Percentiles rank a stretch among this genome's conserved stretches.
Conservation (phyloP, 768 basidiomycete species). For the Kwoniella dejecticola region DNA sequence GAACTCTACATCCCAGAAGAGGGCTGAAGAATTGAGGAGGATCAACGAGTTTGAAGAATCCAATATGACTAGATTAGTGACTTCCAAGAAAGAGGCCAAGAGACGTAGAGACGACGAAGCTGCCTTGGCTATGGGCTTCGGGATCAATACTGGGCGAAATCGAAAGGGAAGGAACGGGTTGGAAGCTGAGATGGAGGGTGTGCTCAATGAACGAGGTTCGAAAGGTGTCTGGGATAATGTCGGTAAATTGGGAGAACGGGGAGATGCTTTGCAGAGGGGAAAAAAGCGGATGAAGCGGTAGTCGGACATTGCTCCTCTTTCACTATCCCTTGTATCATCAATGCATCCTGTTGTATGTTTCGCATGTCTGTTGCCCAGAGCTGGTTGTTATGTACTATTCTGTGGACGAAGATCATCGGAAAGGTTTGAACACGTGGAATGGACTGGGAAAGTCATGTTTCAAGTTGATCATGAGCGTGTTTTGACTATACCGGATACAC, state of each 20-base stretch:
- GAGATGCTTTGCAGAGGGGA: slow-evolving; percentile 25
- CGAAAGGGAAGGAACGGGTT: slow-evolving; percentile 52
- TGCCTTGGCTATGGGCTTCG: slow-evolving; percentile 75
- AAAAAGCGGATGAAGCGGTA: slow-evolving; percentile 16
- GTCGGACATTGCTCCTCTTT: neutral
- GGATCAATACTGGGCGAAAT: slow-evolving; percentile 44
- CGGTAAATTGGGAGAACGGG: slow-evolving; percentile 33
- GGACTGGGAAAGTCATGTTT: too few species aligned
- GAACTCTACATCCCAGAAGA: slow-evolving; percentile 62
- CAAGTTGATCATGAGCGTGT: too few species aligned
- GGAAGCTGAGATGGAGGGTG: slow-evolving; percentile 55
- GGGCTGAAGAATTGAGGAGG: slow-evolving; percentile 75
- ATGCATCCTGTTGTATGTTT: too few species aligned
- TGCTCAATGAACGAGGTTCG: slow-evolving; percentile 49
- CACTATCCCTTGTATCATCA: too few species aligned
- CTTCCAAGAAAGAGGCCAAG: slow-evolving; percentile 82
- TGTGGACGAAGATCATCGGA: too few species aligned
- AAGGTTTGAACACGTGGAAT: too few species aligned
- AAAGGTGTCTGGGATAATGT: slow-evolving; percentile 54
- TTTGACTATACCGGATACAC: too few species aligned
- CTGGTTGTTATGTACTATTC: too few species aligned
- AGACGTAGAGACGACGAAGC: slow-evolving; percentile 77
- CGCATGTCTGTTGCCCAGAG: too few species aligned
- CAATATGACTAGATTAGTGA: slow-evolving; percentile 84
- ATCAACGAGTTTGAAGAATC: slow-evolving; percentile 91